A percentile compares a stretch with the other conserved stretches of the same genome.
Conservation (phyloP, 139 green algal species). For the Chlamydomonas sp. region DNA sequence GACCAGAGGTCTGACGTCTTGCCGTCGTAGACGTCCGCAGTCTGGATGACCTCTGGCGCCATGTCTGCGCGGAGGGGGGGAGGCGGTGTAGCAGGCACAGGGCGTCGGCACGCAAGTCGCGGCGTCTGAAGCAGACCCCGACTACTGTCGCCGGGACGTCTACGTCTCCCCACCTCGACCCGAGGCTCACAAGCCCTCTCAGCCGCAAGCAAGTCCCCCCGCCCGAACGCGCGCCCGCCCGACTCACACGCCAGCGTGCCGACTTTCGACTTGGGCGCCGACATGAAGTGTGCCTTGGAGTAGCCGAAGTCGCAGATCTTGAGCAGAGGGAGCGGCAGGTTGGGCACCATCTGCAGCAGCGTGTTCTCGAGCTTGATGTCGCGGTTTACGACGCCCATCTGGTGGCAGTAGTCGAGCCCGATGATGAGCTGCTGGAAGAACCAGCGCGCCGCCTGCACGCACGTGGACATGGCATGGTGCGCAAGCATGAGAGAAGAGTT, state of each 20-base stretch:
- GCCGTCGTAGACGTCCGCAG: constrained; percentile 72
- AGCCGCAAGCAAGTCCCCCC: no score
- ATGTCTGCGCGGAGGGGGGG: constrained; percentile 66
- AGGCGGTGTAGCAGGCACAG: constrained; percentile 3
- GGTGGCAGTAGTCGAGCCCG: constrained; percentile 66
- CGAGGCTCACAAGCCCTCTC: no score
- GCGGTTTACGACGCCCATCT: constrained; percentile 9
- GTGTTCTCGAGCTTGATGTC: constrained; percentile 37
- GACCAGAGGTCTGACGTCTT: constrained; percentile 68
- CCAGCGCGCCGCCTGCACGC: constrained; percentile 77
- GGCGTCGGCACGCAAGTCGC: neutral
- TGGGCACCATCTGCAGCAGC: constrained; percentile 28
- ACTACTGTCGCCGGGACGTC: no score
- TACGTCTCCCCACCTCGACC: no score
- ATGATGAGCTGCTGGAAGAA: neutral
- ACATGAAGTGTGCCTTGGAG: constrained; percentile 70
- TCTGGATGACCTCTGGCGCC: constrained; percentile 81
- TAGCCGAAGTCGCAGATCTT: constrained; percentile 96
- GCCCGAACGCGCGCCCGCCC: no score
- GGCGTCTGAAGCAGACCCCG: no score
- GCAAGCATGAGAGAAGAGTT: neutral
- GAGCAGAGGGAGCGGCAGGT: constrained; percentile 64
- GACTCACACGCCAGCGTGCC: constrained; percentile 52
- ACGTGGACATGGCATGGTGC: neutral
- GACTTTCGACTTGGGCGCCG: constrained; percentile 76